These are phyloP conservation scores for Pythium periplocum DNA, from an alignment of 352 stramenopile species.

Conservation along the genomic window DNA sequence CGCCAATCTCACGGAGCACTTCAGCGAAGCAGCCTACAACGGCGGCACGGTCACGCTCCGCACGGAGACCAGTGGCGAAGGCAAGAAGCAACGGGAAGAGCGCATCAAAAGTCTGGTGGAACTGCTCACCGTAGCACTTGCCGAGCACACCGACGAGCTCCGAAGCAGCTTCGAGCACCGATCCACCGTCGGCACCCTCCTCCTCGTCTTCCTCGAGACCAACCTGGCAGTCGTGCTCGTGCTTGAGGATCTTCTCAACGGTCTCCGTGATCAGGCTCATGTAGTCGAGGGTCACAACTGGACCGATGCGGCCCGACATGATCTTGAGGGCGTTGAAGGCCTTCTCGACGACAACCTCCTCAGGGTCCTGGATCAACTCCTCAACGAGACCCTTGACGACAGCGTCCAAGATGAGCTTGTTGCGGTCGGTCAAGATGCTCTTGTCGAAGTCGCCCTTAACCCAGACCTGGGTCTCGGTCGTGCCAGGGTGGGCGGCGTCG, in stretches of 20 bases:
- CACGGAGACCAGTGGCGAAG: conserved; percentile 89
- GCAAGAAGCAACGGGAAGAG: conserved; percentile 88
- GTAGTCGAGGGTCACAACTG: conserved; percentile 88
- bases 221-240: conserved; percentile 90
- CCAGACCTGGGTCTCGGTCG: conserved; percentile 80
- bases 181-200: conserved; percentile 92
- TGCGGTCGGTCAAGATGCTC: conserved; percentile 73
- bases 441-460: conserved; percentile 80
- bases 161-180: conserved; percentile 90
- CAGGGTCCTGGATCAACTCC: conserved; percentile 73
- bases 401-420: conserved; percentile 63
- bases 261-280: conserved; percentile 84
- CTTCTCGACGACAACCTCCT: conserved; percentile 92
- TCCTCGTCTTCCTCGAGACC: conserved; percentile 85
- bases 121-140: conserved; percentile 92
- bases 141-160: conserved; percentile 92
- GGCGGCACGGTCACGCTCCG: conserved; percentile 90
- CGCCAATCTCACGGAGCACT: conserved; percentile 89
- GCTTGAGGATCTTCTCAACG: conserved; percentile 82
- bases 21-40: conserved; percentile 94
- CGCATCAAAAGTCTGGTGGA: conserved; percentile 86
- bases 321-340: conserved; percentile 94
- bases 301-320: conserved; percentile 91
- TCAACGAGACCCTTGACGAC: conserved; percentile 77
- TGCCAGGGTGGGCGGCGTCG: conserved; percentile 64